Evolutionary conservation across 2,329 filamentous ascomycete species (phyloP), one percentile per base, ranked within the genome.

Genomic region (Cladophialophora psammophila): DNA sequence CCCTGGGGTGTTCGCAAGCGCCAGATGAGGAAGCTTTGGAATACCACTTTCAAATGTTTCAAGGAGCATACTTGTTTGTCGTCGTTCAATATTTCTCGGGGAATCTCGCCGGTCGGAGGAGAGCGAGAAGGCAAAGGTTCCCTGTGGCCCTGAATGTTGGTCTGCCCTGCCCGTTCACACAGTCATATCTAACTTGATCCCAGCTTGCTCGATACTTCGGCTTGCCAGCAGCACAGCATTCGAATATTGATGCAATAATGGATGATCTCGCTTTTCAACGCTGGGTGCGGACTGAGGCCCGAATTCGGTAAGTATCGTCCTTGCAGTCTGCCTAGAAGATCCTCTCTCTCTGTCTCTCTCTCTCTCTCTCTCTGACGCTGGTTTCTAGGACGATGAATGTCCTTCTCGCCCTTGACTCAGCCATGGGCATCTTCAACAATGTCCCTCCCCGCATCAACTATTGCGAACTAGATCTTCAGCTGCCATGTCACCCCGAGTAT

Each of bases 51-150:
- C 77, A 80, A 63, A 75, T 78, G 42, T 75, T 82, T 26, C 80
- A 81, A 66, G 80, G 79, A 10, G 80, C 78, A 1, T 78, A 81
- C 60, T 67, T 83, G 34, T 80, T 81, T 57, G 73, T 78, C 0
- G 70, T 80, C 40, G 74, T 76, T 2, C 81, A 83, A 63, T 83
- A 81, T 66, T 83, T 81, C 80, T 77, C 79, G 5, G 81, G 81
- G 7, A 79, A 74, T 65, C 75, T 73, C 10, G 67, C 74, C 2
- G 77, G 79, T 1, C 75, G 77, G n/a, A 79, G 78, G 67, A 77
- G 81, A n/a, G 78, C 76, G 3, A 78, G 81, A 74, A 80, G 82
- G 69, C 77, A 73, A 50, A 76, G 80, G 12, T 82, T 81, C 59
- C 76, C 75, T 57, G 76, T 79, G 55, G 71, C 82, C 12, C 69